Evolutionary conservation across 441 rosid species (phyloP).

Genomic region (Bocquillonia castaneifolia): DNA sequence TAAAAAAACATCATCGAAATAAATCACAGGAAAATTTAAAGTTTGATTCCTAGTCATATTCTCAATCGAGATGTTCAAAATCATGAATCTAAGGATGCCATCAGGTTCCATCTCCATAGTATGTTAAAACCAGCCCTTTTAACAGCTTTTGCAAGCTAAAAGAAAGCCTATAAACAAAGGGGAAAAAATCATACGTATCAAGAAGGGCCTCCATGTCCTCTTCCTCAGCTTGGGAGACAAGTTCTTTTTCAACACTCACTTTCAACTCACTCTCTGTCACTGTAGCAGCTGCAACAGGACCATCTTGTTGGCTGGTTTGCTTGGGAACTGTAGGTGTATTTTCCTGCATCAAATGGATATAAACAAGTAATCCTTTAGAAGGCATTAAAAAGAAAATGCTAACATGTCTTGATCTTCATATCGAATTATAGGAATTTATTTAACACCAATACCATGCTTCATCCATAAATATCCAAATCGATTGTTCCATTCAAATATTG

Average conservation of each 20-base stretch:
- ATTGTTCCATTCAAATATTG: background rate
- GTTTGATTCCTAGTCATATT: background rate
- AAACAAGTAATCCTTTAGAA: conserved; percentile 7
- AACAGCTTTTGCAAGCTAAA: background rate
- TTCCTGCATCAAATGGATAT: conserved; percentile 47
- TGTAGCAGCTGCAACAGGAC: conserved; percentile 56
- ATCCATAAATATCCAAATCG: background rate
- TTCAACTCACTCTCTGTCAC: conserved; percentile 64
- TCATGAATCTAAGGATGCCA: background rate
- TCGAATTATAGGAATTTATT: background rate
- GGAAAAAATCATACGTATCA: conserved; percentile 59
- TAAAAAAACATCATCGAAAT: background rate
- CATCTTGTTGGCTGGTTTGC: conserved; percentile 57
- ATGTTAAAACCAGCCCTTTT: background rate
- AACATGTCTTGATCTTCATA: conserved; percentile 4
- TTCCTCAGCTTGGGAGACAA: conserved; percentile 97
- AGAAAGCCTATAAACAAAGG: conserved; percentile 10
- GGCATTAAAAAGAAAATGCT: background rate
- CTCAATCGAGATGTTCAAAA: background rate
- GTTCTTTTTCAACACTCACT: conserved; percentile 89
- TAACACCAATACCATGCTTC: background rate
- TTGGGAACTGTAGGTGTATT: conserved; percentile 65
- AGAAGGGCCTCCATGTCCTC: conserved; percentile 98
- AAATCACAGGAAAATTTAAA: background rate
- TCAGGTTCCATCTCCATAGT: background rate